These are phyloP conservation scores for Colletotrichum australisinense DNA, from an alignment of 2,329 filamentous ascomycete genomes.

Conservation along the genomic window DNA sequence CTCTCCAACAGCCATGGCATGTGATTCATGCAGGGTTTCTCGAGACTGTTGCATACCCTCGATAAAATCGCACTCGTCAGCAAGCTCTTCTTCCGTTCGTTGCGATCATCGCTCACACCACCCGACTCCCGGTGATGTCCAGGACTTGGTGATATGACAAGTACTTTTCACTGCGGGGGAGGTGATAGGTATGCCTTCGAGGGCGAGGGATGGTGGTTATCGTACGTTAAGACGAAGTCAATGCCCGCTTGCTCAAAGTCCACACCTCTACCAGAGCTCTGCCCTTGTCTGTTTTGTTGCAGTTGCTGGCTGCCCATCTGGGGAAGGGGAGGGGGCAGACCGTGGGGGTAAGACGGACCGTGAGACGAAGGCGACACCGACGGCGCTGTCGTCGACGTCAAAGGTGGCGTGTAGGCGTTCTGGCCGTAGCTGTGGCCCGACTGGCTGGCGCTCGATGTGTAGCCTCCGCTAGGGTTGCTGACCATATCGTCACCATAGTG, in stretches of 20 bases:
- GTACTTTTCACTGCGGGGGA: slow-evolving; percentile 62
- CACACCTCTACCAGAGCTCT: slow-evolving; percentile 54
- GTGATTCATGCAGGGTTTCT: slow-evolving; percentile 94
- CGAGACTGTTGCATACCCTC: slow-evolving; percentile 72
- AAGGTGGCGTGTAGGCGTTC: slow-evolving; percentile 60
- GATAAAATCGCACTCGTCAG: slow-evolving; percentile 57
- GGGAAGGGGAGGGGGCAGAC: slow-evolving; percentile 37
- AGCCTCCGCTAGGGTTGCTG: slow-evolving; percentile 59
- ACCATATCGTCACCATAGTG: slow-evolving; percentile 54
- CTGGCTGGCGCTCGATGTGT: slow-evolving; percentile 66
- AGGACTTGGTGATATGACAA: slow-evolving; percentile 26
- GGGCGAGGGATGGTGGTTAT: slow-evolving; percentile 64
- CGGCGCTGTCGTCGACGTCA: slow-evolving; percentile 55
- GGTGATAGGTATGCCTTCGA: slow-evolving; percentile 75
- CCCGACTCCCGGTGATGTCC: slow-evolving; percentile 27
- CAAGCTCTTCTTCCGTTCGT: slow-evolving; percentile 43
- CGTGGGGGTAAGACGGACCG: slow-evolving; percentile 35
- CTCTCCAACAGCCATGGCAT: slow-evolving; percentile 81
- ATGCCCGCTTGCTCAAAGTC: slow-evolving; percentile 88
- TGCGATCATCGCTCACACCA: slow-evolving; percentile 27
- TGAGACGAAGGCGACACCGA: slow-evolving; percentile 50
- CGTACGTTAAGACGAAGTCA: slow-evolving; percentile 93
- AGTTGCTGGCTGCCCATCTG: slow-evolving; percentile 45
- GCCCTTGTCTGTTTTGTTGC: slow-evolving; percentile 40
- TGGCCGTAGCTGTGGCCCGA: slow-evolving; percentile 69